Evolutionary conservation across 2,329 filamentous ascomycete species (phyloP).

Genomic region (Diaporthe helianthi): DNA sequence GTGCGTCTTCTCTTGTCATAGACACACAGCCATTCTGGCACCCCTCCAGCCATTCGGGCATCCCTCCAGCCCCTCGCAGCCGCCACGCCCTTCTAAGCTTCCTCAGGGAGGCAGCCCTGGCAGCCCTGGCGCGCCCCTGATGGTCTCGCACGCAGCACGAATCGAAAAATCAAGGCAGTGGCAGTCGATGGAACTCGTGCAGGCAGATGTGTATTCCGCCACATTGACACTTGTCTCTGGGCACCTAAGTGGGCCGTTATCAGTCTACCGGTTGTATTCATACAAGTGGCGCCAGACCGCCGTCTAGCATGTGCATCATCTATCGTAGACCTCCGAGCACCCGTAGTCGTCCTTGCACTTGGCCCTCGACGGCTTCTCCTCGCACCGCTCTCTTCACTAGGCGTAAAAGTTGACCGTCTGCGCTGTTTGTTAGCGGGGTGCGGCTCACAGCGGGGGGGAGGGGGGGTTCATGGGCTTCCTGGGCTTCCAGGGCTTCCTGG

Average conservation of each 20-base stretch:
- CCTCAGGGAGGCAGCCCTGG: not conserved
- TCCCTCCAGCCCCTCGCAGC: not conserved
- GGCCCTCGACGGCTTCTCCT: not conserved
- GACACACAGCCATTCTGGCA: not conserved
- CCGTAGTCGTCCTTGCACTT: not conserved
- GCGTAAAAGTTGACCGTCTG: constrained; percentile 67
- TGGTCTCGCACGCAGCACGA: not conserved
- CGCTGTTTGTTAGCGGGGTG: not conserved
- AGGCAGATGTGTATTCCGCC: not conserved
- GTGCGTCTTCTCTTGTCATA: not conserved
- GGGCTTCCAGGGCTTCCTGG: not conserved
- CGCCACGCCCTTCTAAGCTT: not conserved
- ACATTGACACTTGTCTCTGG: not conserved
- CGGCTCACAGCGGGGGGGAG: not conserved
- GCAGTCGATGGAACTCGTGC: not conserved
- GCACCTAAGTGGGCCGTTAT: no score
- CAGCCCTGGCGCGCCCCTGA: not conserved
- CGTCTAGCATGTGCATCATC: constrained; percentile 16
- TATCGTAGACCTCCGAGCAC: constrained; percentile 1
- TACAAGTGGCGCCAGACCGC: constrained; percentile 1
- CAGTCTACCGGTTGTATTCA: constrained; percentile 16
- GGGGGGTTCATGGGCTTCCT: not conserved
- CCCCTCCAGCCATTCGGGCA: not conserved
- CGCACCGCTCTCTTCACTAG: constrained; percentile 41
- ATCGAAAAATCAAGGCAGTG: not conserved